Percentiles rank a stretch among this genome's conserved stretches.
phyloP scores from a whole-genome alignment of 2,329 filamentous ascomycete genomes.

The Allantophomopsis lycopodina region DNA sequence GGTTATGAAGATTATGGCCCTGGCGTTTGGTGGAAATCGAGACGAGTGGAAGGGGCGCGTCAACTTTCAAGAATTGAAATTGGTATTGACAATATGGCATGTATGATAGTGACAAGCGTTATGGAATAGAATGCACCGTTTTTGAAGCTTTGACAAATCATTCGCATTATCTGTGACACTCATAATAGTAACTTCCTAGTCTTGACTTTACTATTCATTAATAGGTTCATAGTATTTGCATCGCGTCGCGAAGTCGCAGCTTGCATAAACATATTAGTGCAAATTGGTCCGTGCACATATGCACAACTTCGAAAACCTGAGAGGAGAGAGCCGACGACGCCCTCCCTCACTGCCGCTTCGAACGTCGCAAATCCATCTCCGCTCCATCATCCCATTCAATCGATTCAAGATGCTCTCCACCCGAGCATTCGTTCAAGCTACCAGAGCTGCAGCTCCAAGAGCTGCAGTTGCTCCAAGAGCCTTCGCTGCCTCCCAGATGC shows the following conservation, averaged over 20 bases:
- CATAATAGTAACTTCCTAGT: too few species aligned
- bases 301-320: constrained; percentile 5
- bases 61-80: neutral
- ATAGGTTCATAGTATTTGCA: too few species aligned
- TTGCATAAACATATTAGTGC: too few species aligned
- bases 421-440: constrained; percentile 17
- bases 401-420: constrained; percentile 18
- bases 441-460: constrained; percentile 13
- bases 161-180: too few species aligned
- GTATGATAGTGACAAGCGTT: neutral
- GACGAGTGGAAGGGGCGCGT: neutral
- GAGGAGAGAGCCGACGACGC: constrained; percentile 3
- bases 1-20: constrained; percentile 12
- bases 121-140: neutral
- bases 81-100: neutral
- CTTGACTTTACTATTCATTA: too few species aligned
- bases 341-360: constrained; percentile 2
- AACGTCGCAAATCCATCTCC: constrained; percentile 5
- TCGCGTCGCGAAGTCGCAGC: too few species aligned
- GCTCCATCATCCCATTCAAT: constrained; percentile 14
- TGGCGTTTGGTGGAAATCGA: constrained; percentile 3
- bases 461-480: constrained; percentile 16
- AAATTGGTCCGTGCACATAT: constrained; percentile 1
- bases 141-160: neutral
- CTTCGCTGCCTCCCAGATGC: constrained; percentile 46